Conservation (phyloP, 768 basidiomycete genomes). For the Dentipellis fragilis region DNA sequence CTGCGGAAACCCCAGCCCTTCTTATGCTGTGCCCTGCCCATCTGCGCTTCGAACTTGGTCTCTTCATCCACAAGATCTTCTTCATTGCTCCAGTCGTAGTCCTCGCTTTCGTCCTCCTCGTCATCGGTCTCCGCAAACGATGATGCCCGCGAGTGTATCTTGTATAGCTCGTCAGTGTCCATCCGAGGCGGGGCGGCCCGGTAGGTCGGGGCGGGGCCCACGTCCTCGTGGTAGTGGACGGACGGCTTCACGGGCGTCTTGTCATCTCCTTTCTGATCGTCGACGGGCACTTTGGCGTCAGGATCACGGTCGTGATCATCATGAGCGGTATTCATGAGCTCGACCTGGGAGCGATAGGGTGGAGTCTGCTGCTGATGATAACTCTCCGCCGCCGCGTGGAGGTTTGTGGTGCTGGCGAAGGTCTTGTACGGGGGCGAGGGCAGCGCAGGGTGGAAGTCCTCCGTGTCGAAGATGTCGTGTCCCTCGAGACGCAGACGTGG, state of each 20-base stretch:
- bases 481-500: constrained; percentile 6
- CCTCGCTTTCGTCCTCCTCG: constrained; percentile 41
- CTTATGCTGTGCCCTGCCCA: constrained; percentile 38
- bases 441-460: constrained; percentile 14
- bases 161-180: constrained; percentile 1
- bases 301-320: constrained; percentile 9
- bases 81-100: constrained; percentile 75
- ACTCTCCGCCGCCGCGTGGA: constrained; percentile 14
- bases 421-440: constrained; percentile 32
- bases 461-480: constrained; percentile 15
- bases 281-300: background rate
- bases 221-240: constrained; percentile 45
- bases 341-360: constrained; percentile 16
- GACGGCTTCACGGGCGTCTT: constrained; percentile 23
- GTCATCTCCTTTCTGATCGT: background rate
- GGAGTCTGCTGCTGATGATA: constrained; percentile 15
- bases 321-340: constrained; percentile 11
- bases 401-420: constrained; percentile 24
- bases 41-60: constrained; percentile 50
- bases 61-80: constrained; percentile 68
- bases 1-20: constrained; percentile 43
- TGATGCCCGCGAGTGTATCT: constrained; percentile 23
- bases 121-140: constrained; percentile 49
- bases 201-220: constrained; percentile 15
- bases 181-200: constrained; percentile 4